Base-by-base conservation (phyloP, 108 stramenopile genomes). In the Asterionellopsis glacialis region DNA sequence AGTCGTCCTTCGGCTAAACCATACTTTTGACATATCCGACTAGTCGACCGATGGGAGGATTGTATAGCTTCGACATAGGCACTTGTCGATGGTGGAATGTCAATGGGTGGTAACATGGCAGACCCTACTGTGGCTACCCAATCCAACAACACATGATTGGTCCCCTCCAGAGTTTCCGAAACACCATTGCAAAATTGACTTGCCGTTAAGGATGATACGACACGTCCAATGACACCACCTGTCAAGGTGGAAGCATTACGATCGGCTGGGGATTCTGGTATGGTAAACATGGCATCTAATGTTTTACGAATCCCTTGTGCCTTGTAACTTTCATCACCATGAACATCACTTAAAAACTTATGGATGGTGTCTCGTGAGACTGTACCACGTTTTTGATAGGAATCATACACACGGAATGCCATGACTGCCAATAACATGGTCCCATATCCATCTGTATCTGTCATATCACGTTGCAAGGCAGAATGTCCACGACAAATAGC, bases 321-420 rank as follows among this genome's bases (percentile, higher is more conserved):
- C 56, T 89, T 85, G 67, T 75, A 84, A 27, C 80, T 83, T 25
- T 87, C 85, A 51, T 93, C 91, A 28, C 91, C 91, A 33, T 93
- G 73, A 22, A 93, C 72, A 44, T 93, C 91, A 14, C 81, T 74
- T 41, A 93, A 57, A 69, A 89, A 93, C 49, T 88, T 74, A 61
- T 89, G 91, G 3, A 93, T 38, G 25, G 88, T 93, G 63, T 93
- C 91, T 39, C 91, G 57, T 16, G 72, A 65, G 21, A 93, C 51
- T 10, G 62, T 47, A 0, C 82, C 77, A 59, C 82, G 84, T 40
- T 88, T 87, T 73, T 87, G 86, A 51, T 83, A 93, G 19, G 79
- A 71, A 74, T 93, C 91, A 45, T 93, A 93, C 14, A 93, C 65
- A 11, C 81, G 68, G 62, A 81, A 93, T 26, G 85, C 76, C 23